phyloP scores from a whole-genome alignment of 2,329 filamentous ascomycete species.

The Neopestalotiopsis rosae region DNA sequence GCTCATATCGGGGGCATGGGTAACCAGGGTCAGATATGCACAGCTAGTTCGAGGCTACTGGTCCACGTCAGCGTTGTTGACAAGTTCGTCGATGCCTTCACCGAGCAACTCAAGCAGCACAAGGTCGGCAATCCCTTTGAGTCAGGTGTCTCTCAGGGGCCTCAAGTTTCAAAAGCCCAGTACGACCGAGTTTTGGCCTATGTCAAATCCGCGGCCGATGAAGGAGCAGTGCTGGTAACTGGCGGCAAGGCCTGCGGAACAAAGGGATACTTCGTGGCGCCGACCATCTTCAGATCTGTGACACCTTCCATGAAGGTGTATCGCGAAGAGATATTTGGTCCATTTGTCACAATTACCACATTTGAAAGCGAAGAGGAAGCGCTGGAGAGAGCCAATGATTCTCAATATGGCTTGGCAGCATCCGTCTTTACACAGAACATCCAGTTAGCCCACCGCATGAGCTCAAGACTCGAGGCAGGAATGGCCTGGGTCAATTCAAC shows the following conservation, averaged over 20 bases:
- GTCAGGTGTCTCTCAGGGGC: slow-evolving; percentile 74
- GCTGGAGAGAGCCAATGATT: slow-evolving; percentile 32
- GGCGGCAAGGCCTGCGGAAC: not conserved
- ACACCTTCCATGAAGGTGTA: slow-evolving; percentile 12
- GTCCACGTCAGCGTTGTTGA: slow-evolving; percentile 59
- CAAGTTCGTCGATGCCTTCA: slow-evolving; percentile 46
- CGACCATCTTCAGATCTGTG: slow-evolving; percentile 20
- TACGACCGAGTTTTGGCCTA: not conserved
- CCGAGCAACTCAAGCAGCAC: no score
- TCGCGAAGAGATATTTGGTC: slow-evolving; percentile 21
- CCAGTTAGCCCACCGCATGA: slow-evolving; percentile 34
- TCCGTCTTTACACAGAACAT: slow-evolving; percentile 58
- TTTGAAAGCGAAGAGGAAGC: slow-evolving; percentile 20
- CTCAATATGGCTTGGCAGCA: slow-evolving; percentile 54
- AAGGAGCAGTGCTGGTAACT: not conserved
- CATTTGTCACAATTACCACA: slow-evolving; percentile 16
- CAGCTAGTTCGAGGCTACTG: slow-evolving; percentile 67
- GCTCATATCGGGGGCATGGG: slow-evolving; percentile 57
- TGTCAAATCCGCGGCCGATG: not conserved
- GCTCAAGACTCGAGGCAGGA: slow-evolving; percentile 47
- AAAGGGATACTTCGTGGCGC: slow-evolving; percentile 15
- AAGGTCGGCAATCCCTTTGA: slow-evolving; percentile 75
- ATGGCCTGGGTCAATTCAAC: not conserved
- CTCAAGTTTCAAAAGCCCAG: slow-evolving; percentile 70
- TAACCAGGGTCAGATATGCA: slow-evolving; percentile 71